These are phyloP conservation scores for Cairneyella variabilis DNA, from an alignment of 495 filamentous ascomycete species.

Conservation along the genomic window DNA sequence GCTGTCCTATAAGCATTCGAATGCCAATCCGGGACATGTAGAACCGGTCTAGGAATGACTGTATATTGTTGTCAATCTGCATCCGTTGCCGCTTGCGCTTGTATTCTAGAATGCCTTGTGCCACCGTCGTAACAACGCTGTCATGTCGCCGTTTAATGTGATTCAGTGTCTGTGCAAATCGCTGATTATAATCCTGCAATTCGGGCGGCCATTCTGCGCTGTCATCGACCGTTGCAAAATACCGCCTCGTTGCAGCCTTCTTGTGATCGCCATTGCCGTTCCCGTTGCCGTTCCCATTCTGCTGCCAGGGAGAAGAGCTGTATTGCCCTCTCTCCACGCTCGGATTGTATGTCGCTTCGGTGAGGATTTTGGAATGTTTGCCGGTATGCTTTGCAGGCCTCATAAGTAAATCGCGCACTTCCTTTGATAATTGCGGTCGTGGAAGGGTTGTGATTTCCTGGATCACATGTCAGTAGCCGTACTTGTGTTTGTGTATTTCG, in stretches of 20 bases:
- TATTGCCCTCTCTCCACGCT: constrained; percentile 87
- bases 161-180: constrained; percentile 79
- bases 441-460: constrained; percentile 88
- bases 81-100: constrained; percentile 94
- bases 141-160: constrained; percentile 95
- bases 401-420: constrained; percentile 75
- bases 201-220: constrained; percentile 90
- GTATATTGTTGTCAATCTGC: constrained; percentile 97
- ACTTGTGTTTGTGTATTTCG: background rate
- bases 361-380: constrained; percentile 59
- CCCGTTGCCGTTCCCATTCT: constrained; percentile 32
- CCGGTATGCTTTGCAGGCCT: constrained; percentile 63
- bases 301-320: constrained; percentile 58
- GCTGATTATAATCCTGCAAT: constrained; percentile 87
- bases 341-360: constrained; percentile 82
- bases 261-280: constrained; percentile 48
- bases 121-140: constrained; percentile 90
- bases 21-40: constrained; percentile 99
- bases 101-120: constrained; percentile 96
- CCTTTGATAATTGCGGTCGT: constrained; percentile 68
- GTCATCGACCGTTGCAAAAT: constrained; percentile 90
- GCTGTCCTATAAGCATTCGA: constrained; percentile 97
- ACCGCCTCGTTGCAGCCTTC: constrained; percentile 60
- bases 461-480: constrained; percentile 31
- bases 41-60: constrained; percentile 94